Conservation (phyloP, 192 early-diverging fungal genomes). For the Backusella luteola region DNA sequence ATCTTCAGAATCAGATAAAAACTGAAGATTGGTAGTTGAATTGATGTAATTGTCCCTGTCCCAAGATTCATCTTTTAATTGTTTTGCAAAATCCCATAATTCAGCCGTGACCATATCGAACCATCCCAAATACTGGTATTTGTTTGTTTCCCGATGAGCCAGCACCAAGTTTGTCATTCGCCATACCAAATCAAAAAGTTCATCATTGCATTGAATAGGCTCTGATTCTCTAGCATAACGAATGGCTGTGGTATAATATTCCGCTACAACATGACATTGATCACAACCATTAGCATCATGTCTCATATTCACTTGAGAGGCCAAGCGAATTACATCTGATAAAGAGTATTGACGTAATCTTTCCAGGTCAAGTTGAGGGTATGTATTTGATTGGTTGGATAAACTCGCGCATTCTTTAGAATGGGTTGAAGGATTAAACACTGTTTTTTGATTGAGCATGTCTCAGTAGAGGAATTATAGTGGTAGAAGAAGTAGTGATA, state of each 20-base stretch:
- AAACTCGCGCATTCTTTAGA: background rate
- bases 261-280: background rate
- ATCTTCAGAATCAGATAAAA: background rate
- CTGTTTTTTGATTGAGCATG: background rate
- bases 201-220: background rate
- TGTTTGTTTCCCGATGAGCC: slow-evolving; percentile 13
- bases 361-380: background rate
- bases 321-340: background rate
- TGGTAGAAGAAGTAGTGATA: background rate
- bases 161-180: background rate
- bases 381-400: background rate
- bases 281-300: background rate
- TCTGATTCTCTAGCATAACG: background rate
- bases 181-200: slow-evolving; percentile 13
- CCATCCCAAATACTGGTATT: slow-evolving; percentile 8
- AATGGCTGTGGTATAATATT: background rate
- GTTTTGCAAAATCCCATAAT: slow-evolving; percentile 17
- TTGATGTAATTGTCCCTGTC: background rate
- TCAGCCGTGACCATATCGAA: slow-evolving; percentile 1
- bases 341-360: background rate
- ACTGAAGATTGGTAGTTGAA: background rate
- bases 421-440: background rate
- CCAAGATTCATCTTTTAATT: slow-evolving; percentile 12
- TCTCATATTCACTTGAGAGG: slow-evolving; percentile 8
- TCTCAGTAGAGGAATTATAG: background rate